Evolutionary conservation across 2,329 filamentous ascomycete genomes (phyloP).

Genomic region (Proliferodiscus dingleyae): DNA sequence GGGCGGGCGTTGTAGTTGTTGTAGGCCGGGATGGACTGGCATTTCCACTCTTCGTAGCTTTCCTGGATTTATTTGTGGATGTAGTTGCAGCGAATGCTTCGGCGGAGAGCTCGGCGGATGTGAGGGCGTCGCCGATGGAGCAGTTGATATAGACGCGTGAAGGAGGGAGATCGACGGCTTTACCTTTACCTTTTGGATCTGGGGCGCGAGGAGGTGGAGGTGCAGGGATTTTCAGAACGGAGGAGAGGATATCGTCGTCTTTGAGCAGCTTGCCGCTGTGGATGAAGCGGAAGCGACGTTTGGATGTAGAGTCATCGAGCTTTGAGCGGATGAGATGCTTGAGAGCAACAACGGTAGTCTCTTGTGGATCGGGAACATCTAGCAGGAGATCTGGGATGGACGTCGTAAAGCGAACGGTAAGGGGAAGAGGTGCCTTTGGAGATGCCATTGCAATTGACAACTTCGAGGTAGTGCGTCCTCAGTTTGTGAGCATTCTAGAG

Average conservation of each 20-base stretch:
- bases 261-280: conserved; percentile 81
- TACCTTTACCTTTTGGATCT: conserved; percentile 58
- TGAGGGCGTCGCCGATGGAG: conserved; percentile 75
- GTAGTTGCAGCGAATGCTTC: conserved; percentile 46
- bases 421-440: conserved; percentile 48
- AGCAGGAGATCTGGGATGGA: conserved; percentile 79
- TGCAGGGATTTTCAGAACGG: conserved; percentile 60
- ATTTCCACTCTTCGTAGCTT: conserved; percentile 10
- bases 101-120: conserved; percentile 60
- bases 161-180: conserved; percentile 47
- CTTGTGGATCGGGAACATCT: conserved; percentile 62
- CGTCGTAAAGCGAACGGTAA: conserved; percentile 88
- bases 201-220: conserved; percentile 42
- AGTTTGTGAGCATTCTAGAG: not conserved
- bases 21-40: conserved; percentile 5
- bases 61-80: conserved; percentile 16
- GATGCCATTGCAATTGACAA: not conserved
- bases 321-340: conserved; percentile 76
- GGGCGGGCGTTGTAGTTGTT: conserved; percentile 44
- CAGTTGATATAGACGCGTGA: conserved; percentile 83
- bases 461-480: too few relatives aligned
- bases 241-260: conserved; percentile 63
- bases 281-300: conserved; percentile 79
- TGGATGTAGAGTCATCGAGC: conserved; percentile 56
- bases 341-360: conserved; percentile 70